A percentile compares a stretch with the other conserved stretches of the same genome.
These are phyloP conservation scores for Phytophthora pistaciae DNA, from an alignment of 352 stramenopile genomes.

Conservation along the genomic window DNA sequence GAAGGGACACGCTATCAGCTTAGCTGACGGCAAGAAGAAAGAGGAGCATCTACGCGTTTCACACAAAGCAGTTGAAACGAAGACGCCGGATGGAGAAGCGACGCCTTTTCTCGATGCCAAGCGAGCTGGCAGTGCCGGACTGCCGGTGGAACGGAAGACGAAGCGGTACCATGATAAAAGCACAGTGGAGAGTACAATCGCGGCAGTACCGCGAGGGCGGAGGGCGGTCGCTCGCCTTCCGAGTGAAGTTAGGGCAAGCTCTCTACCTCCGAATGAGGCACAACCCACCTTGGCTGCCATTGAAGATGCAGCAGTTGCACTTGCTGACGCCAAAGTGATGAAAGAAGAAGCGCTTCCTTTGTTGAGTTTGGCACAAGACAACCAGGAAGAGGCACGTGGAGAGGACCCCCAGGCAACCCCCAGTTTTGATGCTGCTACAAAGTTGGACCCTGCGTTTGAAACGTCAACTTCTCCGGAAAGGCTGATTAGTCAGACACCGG, in stretches of 20 bases:
- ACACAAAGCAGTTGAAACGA: not conserved
- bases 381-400: not conserved
- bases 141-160: not conserved
- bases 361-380: not conserved
- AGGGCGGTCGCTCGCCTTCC: not conserved
- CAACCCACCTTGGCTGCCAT: not conserved
- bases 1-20: not conserved
- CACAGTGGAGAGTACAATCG: not conserved
- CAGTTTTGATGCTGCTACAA: not conserved
- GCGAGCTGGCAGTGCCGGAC: conserved; percentile 6
- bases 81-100: not conserved
- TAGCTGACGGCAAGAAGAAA: not conserved
- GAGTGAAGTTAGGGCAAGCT: not conserved
- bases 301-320: not conserved
- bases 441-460: not conserved
- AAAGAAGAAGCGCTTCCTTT: not conserved
- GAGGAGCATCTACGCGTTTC: not conserved
- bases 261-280: not conserved
- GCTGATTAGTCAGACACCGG: conserved; percentile 1
- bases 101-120: not conserved
- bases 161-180: not conserved
- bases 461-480: conserved; percentile 1
- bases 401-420: not conserved
- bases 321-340: not conserved
- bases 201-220: not conserved